phyloP scores from a whole-genome alignment of 495 filamentous ascomycete species.

The Trichocladium antarcticum region DNA sequence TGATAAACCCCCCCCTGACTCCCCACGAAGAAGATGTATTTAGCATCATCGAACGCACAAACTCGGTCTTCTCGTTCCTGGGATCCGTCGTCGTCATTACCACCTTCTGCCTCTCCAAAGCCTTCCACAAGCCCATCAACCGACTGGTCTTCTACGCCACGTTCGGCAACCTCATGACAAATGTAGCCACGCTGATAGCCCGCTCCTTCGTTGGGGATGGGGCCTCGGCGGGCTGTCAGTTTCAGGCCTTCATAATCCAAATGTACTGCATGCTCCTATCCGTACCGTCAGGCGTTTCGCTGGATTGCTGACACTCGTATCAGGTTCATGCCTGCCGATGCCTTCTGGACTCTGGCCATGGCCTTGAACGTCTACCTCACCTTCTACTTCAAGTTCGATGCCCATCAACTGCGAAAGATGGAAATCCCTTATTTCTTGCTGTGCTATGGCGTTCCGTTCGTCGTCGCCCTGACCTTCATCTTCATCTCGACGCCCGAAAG shows the following conservation, averaged over 20 bases:
- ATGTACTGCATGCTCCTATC: slow-evolving; percentile 43
- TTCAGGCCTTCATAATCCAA: slow-evolving; percentile 61
- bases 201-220: slow-evolving; percentile 39
- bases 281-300: no score
- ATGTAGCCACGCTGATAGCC: slow-evolving; percentile 66
- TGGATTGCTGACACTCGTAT: no score
- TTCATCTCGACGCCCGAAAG: slow-evolving; percentile 43
- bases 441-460: slow-evolving; percentile 68
- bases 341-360: slow-evolving; percentile 75
- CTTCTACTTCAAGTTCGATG: slow-evolving; percentile 67
- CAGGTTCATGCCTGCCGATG: slow-evolving; percentile 72
- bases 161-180: slow-evolving; percentile 72
- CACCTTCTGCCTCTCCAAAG: slow-evolving; percentile 51
- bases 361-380: slow-evolving; percentile 80
- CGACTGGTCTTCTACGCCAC: slow-evolving; percentile 76
- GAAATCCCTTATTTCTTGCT: slow-evolving; percentile 61
- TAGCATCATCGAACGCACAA: slow-evolving; percentile 51
- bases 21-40: slow-evolving; percentile 33
- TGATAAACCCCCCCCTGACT: neutral
- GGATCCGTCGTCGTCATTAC: slow-evolving; percentile 62
- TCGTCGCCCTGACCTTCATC: slow-evolving; percentile 56
- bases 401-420: slow-evolving; percentile 50
- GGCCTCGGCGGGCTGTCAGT: slow-evolving; percentile 51
- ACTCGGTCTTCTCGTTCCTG: slow-evolving; percentile 58
- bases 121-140: slow-evolving; percentile 69